Conservation (phyloP, 2,329 filamentous ascomycete genomes). For the Alternaria gaisen region DNA sequence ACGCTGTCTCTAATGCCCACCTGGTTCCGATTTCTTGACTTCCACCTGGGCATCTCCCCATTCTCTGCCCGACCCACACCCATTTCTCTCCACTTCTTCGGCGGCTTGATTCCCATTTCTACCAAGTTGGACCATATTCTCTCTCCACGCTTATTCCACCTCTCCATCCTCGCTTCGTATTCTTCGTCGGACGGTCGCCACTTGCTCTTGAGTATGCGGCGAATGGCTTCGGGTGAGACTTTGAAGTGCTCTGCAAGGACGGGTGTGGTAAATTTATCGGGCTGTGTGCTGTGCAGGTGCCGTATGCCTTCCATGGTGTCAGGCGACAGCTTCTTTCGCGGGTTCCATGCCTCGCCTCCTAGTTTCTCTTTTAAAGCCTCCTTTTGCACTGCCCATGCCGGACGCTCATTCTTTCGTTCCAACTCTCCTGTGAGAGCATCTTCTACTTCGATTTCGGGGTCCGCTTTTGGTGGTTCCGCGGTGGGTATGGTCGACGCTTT, state of each 20-base stretch:
- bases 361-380: constrained; percentile 79
- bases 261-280: constrained; percentile 77
- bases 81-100: constrained; percentile 61
- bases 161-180: constrained; percentile 51
- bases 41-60: constrained; percentile 47
- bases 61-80: constrained; percentile 49
- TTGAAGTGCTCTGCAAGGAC: constrained; percentile 81
- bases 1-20: constrained; percentile 42
- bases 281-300: constrained; percentile 79
- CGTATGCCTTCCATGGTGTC: constrained; percentile 92
- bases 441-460: constrained; percentile 14
- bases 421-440: constrained; percentile 45
- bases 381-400: constrained; percentile 80
- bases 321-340: constrained; percentile 86
- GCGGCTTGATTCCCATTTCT: constrained; percentile 64
- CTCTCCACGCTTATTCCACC: constrained; percentile 60
- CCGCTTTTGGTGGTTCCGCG: neutral
- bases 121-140: constrained; percentile 60
- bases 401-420: constrained; percentile 40
- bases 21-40: constrained; percentile 38
- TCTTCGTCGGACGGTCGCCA: constrained; percentile 69
- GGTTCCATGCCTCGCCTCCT: constrained; percentile 76
- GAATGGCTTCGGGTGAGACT: constrained; percentile 85
- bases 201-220: constrained; percentile 83
- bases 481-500: constrained; percentile 2